phyloP scores from a whole-genome alignment of 2,329 filamentous ascomycete species.

The Talaromyces atroroseus region DNA sequence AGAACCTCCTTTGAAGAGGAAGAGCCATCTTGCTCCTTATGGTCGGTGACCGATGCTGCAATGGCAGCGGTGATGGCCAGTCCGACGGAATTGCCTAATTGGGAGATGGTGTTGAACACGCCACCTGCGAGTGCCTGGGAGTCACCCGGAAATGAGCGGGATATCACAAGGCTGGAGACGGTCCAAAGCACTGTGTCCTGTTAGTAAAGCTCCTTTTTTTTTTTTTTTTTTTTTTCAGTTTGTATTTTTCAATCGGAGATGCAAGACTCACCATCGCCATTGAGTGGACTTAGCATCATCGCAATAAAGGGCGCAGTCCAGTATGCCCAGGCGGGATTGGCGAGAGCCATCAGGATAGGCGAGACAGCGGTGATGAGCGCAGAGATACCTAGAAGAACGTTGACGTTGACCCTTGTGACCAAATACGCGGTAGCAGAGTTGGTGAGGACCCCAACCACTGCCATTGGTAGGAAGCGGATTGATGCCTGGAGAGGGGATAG shows the following conservation, averaged over 20 bases:
- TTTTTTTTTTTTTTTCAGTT: not conserved
- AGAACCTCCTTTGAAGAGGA: slow-evolving; percentile 26
- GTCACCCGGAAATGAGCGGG: slow-evolving; percentile 49
- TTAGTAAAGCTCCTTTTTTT: no score
- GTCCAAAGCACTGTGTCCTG: slow-evolving; percentile 45
- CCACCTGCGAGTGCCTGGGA: slow-evolving; percentile 56
- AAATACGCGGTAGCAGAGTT: slow-evolving; percentile 45
- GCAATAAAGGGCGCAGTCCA: slow-evolving; percentile 44
- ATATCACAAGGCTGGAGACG: slow-evolving; percentile 50
- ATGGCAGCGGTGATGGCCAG: slow-evolving; percentile 49
- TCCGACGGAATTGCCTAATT: slow-evolving; percentile 52
- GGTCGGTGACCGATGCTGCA: slow-evolving; percentile 34
- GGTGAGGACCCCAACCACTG: slow-evolving; percentile 30
- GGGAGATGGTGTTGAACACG: slow-evolving; percentile 55
- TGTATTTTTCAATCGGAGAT: not conserved
- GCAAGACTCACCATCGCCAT: slow-evolving; percentile 31
- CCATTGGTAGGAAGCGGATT: slow-evolving; percentile 40
- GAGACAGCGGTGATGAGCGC: slow-evolving; percentile 30
- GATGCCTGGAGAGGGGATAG: slow-evolving; percentile 41
- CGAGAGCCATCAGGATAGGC: slow-evolving; percentile 44
- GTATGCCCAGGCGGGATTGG: slow-evolving; percentile 43
- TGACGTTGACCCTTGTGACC: slow-evolving; percentile 40
- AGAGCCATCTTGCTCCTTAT: slow-evolving; percentile 18
- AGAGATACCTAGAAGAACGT: slow-evolving; percentile 37
- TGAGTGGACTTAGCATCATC: slow-evolving; percentile 39